These are phyloP conservation scores for Hygrophila difformis DNA, from an alignment of 257 asterid genomes.

Conservation along the genomic window DNA sequence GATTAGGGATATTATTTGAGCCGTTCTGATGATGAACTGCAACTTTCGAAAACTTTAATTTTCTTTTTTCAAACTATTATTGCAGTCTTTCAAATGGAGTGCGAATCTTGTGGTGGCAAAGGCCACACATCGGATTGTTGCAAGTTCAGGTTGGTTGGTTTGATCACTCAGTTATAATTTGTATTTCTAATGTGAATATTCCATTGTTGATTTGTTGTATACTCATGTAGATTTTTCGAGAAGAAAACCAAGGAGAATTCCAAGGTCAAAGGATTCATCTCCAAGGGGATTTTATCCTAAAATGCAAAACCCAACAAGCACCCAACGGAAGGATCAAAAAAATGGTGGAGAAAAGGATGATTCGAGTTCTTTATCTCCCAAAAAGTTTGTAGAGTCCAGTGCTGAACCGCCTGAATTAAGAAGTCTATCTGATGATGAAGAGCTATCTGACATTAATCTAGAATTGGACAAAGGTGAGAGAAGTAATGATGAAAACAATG, in stretches of 20 bases:
- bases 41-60: too few species aligned
- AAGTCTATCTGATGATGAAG: conserved; percentile 25
- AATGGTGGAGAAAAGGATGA: conserved; percentile 40
- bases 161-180: conserved; percentile 14
- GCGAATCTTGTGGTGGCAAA: conserved; percentile 24
- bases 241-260: conserved; percentile 45
- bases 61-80: not conserved
- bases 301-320: conserved; percentile 52
- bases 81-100: conserved; percentile 56
- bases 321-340: conserved; percentile 50
- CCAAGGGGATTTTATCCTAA: conserved; percentile 65
- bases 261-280: conserved; percentile 44
- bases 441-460: conserved; percentile 17
- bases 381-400: conserved; percentile 28
- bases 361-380: conserved; percentile 25
- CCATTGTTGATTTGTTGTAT: conserved; percentile 2
- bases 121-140: conserved; percentile 41
- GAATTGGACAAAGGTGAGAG: conserved; percentile 28
- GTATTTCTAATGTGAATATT: not conserved
- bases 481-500: conserved; percentile 25
- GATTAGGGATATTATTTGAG: too few species aligned
- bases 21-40: not conserved
- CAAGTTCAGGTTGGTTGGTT: conserved; percentile 68
- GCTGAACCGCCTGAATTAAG: conserved; percentile 28
- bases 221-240: conserved; percentile 55